Evolutionary conservation across 2,329 filamentous ascomycete species (phyloP).

Genomic region (Myotisia sp.): DNA sequence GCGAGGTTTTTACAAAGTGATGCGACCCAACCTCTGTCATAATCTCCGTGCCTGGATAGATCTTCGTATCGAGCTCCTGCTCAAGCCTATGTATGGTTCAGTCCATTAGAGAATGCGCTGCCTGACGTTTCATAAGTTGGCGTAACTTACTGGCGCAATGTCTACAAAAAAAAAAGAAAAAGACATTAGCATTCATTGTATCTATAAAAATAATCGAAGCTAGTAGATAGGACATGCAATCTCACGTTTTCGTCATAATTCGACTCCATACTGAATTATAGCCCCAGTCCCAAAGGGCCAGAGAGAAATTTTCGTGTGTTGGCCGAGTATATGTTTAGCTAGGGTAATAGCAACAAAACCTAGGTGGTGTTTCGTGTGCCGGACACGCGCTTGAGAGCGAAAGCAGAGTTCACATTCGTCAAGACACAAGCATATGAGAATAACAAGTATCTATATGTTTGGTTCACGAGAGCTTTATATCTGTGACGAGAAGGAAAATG

Average conservation of each 20-base stretch:
- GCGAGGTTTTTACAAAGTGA: slow-evolving; percentile 47
- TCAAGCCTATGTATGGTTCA: slow-evolving; percentile 32
- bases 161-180: slow-evolving; percentile 9
- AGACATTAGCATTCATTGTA: neutral
- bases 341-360: no score
- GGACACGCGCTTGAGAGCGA: no score
- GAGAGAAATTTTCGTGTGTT: no score
- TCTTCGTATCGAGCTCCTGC: slow-evolving; percentile 38
- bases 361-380: no score
- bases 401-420: no score
- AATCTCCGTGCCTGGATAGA: slow-evolving; percentile 45
- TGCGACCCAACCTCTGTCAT: slow-evolving; percentile 51
- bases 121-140: neutral
- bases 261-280: slow-evolving; percentile 34
- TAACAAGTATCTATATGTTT: no score
- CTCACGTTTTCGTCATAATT: slow-evolving; percentile 32
- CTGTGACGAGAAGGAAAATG: no score
- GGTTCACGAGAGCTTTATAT: no score
- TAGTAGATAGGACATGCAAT: slow-evolving; percentile 6
- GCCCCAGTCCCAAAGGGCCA: no score
- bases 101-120: no score
- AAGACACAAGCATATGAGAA: no score
- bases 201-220: neutral
- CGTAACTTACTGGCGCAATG: slow-evolving; percentile 15
- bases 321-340: no score